Evolutionary conservation across 164 flowering plant species (phyloP).

Genomic region (Umbilicus rupestris): DNA sequence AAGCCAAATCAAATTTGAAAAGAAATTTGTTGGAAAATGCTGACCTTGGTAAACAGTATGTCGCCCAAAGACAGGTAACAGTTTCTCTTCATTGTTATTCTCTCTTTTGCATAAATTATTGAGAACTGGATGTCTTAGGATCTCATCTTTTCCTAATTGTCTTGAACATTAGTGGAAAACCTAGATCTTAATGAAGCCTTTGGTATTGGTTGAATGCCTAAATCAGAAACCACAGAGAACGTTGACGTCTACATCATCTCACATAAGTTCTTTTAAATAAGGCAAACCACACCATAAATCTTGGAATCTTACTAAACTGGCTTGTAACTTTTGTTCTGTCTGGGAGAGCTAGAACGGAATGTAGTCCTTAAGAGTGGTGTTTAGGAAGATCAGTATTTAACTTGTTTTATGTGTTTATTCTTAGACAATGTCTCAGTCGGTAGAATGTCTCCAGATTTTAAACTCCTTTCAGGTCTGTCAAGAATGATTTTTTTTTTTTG

Average conservation of each 20-base stretch:
- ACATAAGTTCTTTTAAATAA: background rate
- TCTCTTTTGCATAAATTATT: background rate
- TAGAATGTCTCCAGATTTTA: background rate
- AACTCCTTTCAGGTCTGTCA: background rate
- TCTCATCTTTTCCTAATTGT: background rate
- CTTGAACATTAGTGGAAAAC: background rate
- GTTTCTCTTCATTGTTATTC: background rate
- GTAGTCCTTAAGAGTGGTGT: background rate
- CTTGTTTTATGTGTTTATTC: background rate
- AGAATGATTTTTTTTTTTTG: background rate
- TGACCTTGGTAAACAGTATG: slow-evolving; percentile 63
- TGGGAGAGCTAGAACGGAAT: background rate
- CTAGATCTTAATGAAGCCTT: background rate
- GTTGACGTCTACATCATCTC: no score
- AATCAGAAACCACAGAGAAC: no score
- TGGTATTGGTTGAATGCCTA: background rate
- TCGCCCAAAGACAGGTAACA: slow-evolving; percentile 65
- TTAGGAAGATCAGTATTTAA: background rate
- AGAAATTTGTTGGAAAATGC: slow-evolving; percentile 50
- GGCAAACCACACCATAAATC: background rate
- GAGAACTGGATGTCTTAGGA: background rate
- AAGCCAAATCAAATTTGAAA: slow-evolving; percentile 64
- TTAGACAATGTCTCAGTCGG: background rate
- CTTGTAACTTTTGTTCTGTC: background rate
- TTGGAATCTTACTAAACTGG: background rate